Evolutionary conservation across 345 rosid species (phyloP).

Genomic region (Erucastrum elatum): DNA sequence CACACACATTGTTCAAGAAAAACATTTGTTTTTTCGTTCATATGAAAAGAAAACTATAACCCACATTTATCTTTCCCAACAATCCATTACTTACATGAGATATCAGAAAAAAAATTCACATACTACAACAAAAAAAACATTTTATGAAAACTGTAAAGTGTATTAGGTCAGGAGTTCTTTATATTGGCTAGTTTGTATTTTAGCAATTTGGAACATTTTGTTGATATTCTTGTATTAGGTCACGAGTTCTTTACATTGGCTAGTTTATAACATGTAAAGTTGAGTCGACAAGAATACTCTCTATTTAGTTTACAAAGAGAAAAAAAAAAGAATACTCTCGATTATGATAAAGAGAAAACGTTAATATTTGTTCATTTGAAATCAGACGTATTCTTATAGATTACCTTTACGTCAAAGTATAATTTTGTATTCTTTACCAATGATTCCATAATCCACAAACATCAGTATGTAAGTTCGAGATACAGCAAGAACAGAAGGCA

Average conservation of each 20-base stretch:
- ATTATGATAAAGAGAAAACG: background rate
- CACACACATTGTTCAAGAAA: background rate
- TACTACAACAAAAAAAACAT: background rate
- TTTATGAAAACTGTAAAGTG: background rate
- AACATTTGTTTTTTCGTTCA: background rate
- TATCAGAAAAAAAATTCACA: background rate
- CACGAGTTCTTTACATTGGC: background rate
- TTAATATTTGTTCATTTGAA: background rate
- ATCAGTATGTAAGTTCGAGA: no score
- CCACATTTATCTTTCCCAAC: background rate
- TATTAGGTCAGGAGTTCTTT: background rate
- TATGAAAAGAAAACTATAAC: background rate
- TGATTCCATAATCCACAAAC: slow-evolving; percentile 5
- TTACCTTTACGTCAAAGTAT: background rate
- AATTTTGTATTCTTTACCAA: background rate
- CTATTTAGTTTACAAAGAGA: background rate
- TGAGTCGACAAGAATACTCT: background rate
- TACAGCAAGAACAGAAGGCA: no score
- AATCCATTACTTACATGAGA: background rate
- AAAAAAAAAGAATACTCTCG: background rate
- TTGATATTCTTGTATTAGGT: background rate
- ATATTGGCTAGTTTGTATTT: background rate
- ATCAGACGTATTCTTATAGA: background rate
- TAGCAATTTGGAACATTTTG: no score
- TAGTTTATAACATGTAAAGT: background rate